phyloP scores from a whole-genome alignment of 768 basidiomycete species.

The Nevesoporus exiguus region DNA sequence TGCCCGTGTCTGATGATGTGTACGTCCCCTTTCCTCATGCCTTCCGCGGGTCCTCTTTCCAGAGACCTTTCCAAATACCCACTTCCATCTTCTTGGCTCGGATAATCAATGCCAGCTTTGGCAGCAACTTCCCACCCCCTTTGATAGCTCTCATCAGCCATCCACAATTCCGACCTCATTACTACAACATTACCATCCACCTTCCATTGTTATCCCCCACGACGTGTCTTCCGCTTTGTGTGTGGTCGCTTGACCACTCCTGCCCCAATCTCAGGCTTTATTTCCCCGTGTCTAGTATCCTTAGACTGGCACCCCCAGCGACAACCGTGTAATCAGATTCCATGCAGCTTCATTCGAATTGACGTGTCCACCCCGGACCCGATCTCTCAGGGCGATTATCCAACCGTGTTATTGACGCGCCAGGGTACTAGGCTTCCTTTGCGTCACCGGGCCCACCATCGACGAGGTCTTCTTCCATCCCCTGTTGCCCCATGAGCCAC shows the following conservation, averaged over 20 bases:
- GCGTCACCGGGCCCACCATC: neutral
- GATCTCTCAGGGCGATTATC: neutral
- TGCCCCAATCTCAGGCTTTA: too few species aligned
- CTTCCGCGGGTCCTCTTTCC: neutral
- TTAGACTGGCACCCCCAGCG: too few species aligned
- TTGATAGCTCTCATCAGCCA: neutral
- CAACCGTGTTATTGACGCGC: neutral
- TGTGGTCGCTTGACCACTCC: neutral
- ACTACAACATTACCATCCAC: neutral
- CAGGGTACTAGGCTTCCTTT: neutral
- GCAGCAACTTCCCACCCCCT: neutral
- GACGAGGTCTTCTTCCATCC: neutral
- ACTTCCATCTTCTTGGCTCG: neutral
- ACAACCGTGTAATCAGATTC: too few species aligned
- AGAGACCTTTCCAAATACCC: neutral
- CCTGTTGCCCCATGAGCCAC: neutral
- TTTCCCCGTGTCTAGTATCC: too few species aligned
- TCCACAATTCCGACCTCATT: neutral
- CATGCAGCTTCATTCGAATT: too few species aligned
- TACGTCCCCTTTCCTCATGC: neutral
- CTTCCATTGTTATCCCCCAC: neutral
- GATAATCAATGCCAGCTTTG: conserved; percentile 7
- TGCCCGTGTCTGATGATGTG: conserved; percentile 18
- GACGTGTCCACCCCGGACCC: neutral
- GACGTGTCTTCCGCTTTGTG: neutral